These are phyloP conservation scores for Fraxinus pennsylvanica DNA, from an alignment of 257 asterid species.

Conservation along the genomic window DNA sequence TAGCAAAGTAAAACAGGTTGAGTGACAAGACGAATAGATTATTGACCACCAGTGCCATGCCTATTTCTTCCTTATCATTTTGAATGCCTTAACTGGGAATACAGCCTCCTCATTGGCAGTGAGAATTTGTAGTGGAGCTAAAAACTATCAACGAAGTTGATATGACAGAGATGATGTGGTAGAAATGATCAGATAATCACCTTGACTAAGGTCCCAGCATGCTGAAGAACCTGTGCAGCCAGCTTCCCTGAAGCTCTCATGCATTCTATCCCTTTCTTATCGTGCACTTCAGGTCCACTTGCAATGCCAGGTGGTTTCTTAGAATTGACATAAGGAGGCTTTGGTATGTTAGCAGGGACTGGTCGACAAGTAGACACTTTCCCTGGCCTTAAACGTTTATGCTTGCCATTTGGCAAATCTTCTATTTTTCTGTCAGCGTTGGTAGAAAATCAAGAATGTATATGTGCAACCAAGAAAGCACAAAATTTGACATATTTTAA, in stretches of 20 bases:
- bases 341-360: conserved; percentile 73
- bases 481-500: neutral
- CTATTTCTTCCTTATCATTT: conserved; percentile 9
- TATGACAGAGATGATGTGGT: conserved; percentile 4
- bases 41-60: conserved; percentile 3
- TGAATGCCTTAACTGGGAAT: conserved; percentile 8
- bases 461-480: neutral
- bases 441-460: conserved; percentile 18
- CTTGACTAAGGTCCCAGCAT: conserved; percentile 94
- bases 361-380: conserved; percentile 74
- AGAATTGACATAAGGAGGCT: conserved; percentile 83
- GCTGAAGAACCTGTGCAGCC: conserved; percentile 92
- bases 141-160: neutral
- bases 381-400: conserved; percentile 74
- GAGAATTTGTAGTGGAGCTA: conserved; percentile 1
- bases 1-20: conserved; percentile 7
- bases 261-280: conserved; percentile 75
- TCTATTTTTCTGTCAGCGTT: conserved; percentile 50
- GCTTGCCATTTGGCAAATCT: conserved; percentile 46
- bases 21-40: conserved; percentile 1
- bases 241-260: conserved; percentile 98
- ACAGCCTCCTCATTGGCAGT: conserved; percentile 19
- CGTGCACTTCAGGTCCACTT: conserved; percentile 73
- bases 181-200: conserved; percentile 37
- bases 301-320: conserved; percentile 76